phyloP scores from a whole-genome alignment of 1,284 basidiomycete genomes.

The Megacollybia platyphylla region DNA sequence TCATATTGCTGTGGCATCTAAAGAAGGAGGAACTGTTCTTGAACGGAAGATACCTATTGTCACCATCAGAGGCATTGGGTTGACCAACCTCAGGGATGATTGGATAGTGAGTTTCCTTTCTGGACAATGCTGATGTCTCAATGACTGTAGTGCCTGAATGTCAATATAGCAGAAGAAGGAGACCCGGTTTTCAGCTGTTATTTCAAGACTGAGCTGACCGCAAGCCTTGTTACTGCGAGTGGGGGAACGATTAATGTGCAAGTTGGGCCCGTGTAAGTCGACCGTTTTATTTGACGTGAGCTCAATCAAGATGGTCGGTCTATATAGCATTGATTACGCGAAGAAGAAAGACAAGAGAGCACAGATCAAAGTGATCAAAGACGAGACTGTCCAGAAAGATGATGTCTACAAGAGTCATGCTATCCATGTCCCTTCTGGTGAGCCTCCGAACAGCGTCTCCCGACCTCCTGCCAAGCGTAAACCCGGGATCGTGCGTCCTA shows the following conservation, averaged over 20 bases:
- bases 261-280: constrained; percentile 64
- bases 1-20: constrained; percentile 67
- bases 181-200: constrained; percentile 86
- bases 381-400: constrained; percentile 73
- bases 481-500: constrained; percentile 70
- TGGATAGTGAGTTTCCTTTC: constrained; percentile 60
- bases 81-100: constrained; percentile 90
- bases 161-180: constrained; percentile 78
- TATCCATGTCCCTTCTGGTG: constrained; percentile 82
- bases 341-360: constrained; percentile 98
- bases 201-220: constrained; percentile 94
- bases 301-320: not conserved
- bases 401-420: constrained; percentile 93
- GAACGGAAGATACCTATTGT: constrained; percentile 88
- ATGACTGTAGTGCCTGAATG: constrained; percentile 49
- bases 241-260: constrained; percentile 67
- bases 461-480: constrained; percentile 81
- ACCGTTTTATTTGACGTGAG: not conserved
- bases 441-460: constrained; percentile 73
- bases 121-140: not conserved
- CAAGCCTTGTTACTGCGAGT: constrained; percentile 74
- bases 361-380: constrained; percentile 81
- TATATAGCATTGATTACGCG: constrained; percentile 65
- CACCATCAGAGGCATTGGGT: constrained; percentile 74
- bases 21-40: constrained; percentile 49